Conservation (phyloP, 768 basidiomycete species). For the Mycena chlorophos region DNA sequence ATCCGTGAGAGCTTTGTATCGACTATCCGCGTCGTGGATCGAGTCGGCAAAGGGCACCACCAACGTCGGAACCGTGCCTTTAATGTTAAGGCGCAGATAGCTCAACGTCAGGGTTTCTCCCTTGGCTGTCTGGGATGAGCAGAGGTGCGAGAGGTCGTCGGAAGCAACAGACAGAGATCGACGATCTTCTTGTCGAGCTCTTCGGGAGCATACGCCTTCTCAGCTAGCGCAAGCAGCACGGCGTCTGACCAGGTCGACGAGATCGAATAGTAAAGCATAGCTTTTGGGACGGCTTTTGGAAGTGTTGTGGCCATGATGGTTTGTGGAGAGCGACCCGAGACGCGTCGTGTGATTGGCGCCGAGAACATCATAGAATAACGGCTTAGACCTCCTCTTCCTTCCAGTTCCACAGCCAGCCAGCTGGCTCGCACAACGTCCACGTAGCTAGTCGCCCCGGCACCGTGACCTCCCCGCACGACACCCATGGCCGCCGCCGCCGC, state of each 20-base stretch:
- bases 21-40: constrained; percentile 68
- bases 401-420: constrained; percentile 31
- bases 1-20: constrained; percentile 79
- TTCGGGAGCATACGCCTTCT: constrained; percentile 83
- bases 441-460: no score
- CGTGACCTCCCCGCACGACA: background rate
- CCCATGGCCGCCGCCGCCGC: background rate
- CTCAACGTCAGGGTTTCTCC: constrained; percentile 79
- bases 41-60: constrained; percentile 83
- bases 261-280: constrained; percentile 73
- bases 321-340: constrained; percentile 11
- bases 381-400: constrained; percentile 5
- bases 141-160: background rate
- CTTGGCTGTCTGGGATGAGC: constrained; percentile 46
- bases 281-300: constrained; percentile 71
- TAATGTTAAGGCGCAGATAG: constrained; percentile 75
- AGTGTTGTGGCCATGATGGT: constrained; percentile 29
- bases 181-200: constrained; percentile 73
- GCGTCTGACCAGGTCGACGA: constrained; percentile 63
- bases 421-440: no score
- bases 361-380: constrained; percentile 8
- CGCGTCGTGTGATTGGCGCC: constrained; percentile 6
- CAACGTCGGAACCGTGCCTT: constrained; percentile 80
- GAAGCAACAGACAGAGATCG: constrained; percentile 48
- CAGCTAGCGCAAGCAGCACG: constrained; percentile 60